Evolutionary conservation across 805 yeast genomes (phyloP), one percentile per base, ranked within the genome.

Genomic region (Cyberlindnera subsufficiens): DNA sequence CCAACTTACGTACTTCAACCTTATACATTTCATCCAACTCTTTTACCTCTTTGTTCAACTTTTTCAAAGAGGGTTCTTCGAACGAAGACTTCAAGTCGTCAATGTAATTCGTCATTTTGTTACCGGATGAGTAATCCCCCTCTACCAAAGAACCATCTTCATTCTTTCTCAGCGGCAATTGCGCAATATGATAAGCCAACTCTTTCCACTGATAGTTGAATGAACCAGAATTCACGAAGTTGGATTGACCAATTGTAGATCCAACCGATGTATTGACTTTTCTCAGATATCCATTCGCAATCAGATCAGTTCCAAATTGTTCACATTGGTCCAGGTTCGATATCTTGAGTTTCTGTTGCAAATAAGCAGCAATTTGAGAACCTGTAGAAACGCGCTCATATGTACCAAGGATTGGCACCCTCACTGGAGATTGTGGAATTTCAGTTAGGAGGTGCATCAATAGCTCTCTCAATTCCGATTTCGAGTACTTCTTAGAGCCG

Each of bases 131-230:
- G 42, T 60, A 65, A 20, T 67, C 63, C 3, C 55, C 61, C 15
- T 54, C 51, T 5, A 58, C 58, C 17, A 47, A 33, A 29, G 42
- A 36, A n/a, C 40, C 47, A 27, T 46, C 52, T 2, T 42, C 14
- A 18, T 39, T 33, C 35, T 33, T 42, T 15, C 40, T 40, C 27
- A 44, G 13, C 34, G 63, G 59, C 10, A 67, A 15, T 9, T 43
- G 70, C 3, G 80, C 78, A 37, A 76, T 66, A 47, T 74, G 78
- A 56, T 75, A 85, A 1, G 86, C 85, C 45, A 71, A 63, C 4
- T 80, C 80, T 47, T 78, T 81, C 96, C 96, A 88, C 62, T 86
- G 96, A 56, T 86, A 87, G 54, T 68, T 72, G 59, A 82, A 78
- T 42, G 79, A 82, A 3, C 88, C 77, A 17, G 88, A 78, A 60